Evolutionary conservation across 768 basidiomycete species (phyloP).

Genomic region (Mycena crocata): DNA sequence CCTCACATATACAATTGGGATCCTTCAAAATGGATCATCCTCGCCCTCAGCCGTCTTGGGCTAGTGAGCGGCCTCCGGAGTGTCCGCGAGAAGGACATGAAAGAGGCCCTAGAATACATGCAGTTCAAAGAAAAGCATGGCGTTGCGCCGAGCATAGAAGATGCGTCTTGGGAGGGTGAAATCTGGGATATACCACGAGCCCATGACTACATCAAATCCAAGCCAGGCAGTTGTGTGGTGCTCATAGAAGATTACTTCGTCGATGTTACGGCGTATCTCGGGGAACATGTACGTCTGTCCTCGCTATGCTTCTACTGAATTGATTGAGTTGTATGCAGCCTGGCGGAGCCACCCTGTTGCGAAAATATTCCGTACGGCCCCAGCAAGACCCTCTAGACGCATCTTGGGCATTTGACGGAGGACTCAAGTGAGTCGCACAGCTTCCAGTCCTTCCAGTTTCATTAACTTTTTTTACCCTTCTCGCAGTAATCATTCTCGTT

Average conservation of each 20-base stretch:
- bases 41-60: conserved; percentile 60
- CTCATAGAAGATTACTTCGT: conserved; percentile 71
- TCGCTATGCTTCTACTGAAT: neutral
- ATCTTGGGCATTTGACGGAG: conserved; percentile 75
- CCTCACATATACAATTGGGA: conserved; percentile 76
- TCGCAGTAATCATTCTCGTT: conserved; percentile 65
- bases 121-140: conserved; percentile 48
- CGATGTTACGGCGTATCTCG: conserved; percentile 70
- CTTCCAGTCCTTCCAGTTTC: neutral
- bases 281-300: conserved; percentile 72
- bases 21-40: conserved; percentile 84
- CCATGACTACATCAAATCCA: conserved; percentile 43
- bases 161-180: conserved; percentile 48
- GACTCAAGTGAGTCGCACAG: conserved; percentile 58
- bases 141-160: conserved; percentile 25
- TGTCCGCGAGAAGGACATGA: conserved; percentile 61
- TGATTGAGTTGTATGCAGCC: conserved; percentile 59
- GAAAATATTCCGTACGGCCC: conserved; percentile 55
- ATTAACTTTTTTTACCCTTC: neutral
- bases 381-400: conserved; percentile 56
- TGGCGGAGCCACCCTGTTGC: conserved; percentile 67
- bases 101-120: conserved; percentile 63
- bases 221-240: conserved; percentile 58
- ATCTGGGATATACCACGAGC: conserved; percentile 56
- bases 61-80: conserved; percentile 61